Base-by-base conservation (phyloP, 1,139 yeast genomes). In the Saccharomyces hybrid region DNA sequence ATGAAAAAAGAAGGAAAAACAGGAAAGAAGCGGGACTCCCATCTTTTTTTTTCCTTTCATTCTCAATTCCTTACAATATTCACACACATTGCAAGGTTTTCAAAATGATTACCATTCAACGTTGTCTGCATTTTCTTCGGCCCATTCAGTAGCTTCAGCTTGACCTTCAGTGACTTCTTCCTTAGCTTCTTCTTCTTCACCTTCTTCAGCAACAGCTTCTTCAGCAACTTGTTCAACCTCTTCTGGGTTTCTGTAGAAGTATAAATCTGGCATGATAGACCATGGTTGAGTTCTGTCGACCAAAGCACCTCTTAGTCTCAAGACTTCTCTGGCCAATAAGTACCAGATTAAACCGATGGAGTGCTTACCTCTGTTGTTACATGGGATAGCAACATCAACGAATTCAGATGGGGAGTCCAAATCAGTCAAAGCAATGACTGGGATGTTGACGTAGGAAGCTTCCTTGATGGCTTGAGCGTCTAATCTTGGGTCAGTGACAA, bases 161-260 rank as follows among this genome's bases (percentile, higher is more conserved):
- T 38, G 44, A 38, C 99, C 93, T 70, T 79, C 85, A 68, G 82
- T 78, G 67, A 80, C 75, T 67, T 75, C 79, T 75, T 88, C 95
- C 73, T 89, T 83, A 66, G 83, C 79, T 67, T 75, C 74, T 67
- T 74, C 81, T 72, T 83, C 88, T 70, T 78, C 85, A 71, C 78
- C 82, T 68, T 79, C 81, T 71, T 76, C 82, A 69, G 75, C 81
- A 66, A 73, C 79, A 68, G 79, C 82, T 71, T 84, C 91, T 71
- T 82, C 83, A 68, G 84, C 79, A 74, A 84, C 80, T 76, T 85
- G 89, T 81, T 89, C 96, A 78, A 87, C 87, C 81, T 93, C 99
- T 83, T 93, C 99, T 75, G 99, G 99, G 82, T 93, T 97, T 86
- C 99, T 93, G 97, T 93, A 93, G 90, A 93, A 93, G 90, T 91